Evolutionary conservation across 2,329 filamentous ascomycete genomes (phyloP), one percentile per base, ranked within the genome.

Genomic region (Cercospora beticola): DNA sequence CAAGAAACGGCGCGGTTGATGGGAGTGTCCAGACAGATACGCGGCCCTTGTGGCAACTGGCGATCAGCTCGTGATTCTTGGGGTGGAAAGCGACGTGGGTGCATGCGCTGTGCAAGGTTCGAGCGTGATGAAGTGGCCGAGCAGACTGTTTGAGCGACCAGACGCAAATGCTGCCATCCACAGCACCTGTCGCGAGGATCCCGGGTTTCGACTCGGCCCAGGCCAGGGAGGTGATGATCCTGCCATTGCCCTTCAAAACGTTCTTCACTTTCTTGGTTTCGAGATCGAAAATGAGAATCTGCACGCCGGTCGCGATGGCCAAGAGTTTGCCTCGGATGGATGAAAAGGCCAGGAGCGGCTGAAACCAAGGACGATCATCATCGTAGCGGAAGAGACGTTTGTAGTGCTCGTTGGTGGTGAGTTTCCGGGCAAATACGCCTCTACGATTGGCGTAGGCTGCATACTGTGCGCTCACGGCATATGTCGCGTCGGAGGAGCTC

Each of bases 231-330:
- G 71, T 73, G 54, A 74, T 67, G 57, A 69, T 70, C 21, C 72
- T 67, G 21, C 72, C 73, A 64, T 70, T 75, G 21, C 70, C 73
- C 26, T 71, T 72, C 18, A 75, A 40, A 2, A 67, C 64, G 40
- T 62, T 46, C 46, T 40, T 63, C 30, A 69, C 64, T 14, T 40
- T 65, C n/a, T 63, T 68, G 6, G 57, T 62, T 1, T 67, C 62
- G 12, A 73, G 58, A 64, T 75, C 70, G 65, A 71, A 73, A 30
- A 75, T 64, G 16, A 69, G 64, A 31, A 74, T 70, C 49, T 73
- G 68, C 16, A 70, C 49, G 14, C 72, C 73, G 5, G 64, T 70
- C 5, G 73, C 71, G 46, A 74, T 69, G 18, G 73, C 71, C n/a
- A 75, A 64, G 3, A 74, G 66, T 31, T 70, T 68, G n/a, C 61